Evolutionary conservation across 805 yeast genomes (phyloP), one percentile per base, ranked within the genome.

Genomic region (Scheffersomyces lignosus): DNA sequence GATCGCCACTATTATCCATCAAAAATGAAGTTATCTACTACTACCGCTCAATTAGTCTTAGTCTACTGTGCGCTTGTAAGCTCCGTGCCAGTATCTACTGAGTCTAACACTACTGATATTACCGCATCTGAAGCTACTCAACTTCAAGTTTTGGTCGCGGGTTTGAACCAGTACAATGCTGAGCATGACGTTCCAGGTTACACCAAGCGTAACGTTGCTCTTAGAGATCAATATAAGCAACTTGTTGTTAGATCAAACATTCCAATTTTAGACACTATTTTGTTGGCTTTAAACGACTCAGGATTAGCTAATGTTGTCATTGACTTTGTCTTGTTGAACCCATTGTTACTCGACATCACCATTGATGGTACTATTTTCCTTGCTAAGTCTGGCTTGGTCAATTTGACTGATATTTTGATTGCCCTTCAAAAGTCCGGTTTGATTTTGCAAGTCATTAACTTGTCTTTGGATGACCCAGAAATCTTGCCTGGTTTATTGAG

Each of bases 391-490:
- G 48, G 49, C 20, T 39, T 51, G 35, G 37, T 58, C 27, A 51
- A 52, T 34, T 40, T 54, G 38, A 37, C 54, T 13, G 55, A 54
- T 34, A 38, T 58, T 22, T 44, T 58, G 17, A 51, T 44, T 37
- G 61, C 61, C 2, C 38, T 56, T 24, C 37, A 54, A 18, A 48
- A 52, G 26, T 58, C 63, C 5, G 62, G 62, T 2, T 40, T 55
- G 30, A 40, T 49, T 22, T 38, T 47, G 16, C 60, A 56, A 36
- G 27, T 55, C 4, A 35, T 58, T 16, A 36, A 48, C 23, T 45
- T 51, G 26, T 40, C 49, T 10, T 47, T 58, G 36, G 51, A 46
- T 16, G 56, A 58, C 36, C 61, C 63, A 7, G 47, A 51, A 10
- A 33, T 51, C 12, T 38, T 51, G 26, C 60, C 60, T 3, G 62